Base-by-base conservation (phyloP, 1,284 basidiomycete species). In the Inonotus obliquus region DNA sequence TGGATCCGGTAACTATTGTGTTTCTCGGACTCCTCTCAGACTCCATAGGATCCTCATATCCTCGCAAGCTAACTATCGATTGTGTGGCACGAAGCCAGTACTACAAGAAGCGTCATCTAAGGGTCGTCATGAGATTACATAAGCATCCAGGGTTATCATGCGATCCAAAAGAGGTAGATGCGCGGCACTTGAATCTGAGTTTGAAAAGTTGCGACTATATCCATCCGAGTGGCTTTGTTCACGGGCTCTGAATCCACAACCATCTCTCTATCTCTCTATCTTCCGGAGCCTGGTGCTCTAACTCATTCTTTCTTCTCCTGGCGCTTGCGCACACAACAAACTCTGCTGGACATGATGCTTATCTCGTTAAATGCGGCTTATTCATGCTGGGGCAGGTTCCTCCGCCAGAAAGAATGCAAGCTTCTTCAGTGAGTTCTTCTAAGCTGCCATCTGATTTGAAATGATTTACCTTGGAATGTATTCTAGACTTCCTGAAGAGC, bases 401-500 rank as follows among this genome's bases (percentile, higher is more conserved):
- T 63, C 47, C 17, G 27, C 6, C 9, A 51, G 21, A 7, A 10
- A 21, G 45, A 52, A 45, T 21, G 29, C 14, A 38, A 17, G 29
- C 37, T 59, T 29, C 37, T 59, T 23, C 29, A 10, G 57, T 59
- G 14, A 14, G 45, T 37, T 21, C 41, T 32, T 44, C 17, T 29
- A 10, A 1, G 23, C n/a, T n/a, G 32, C 17, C 45, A 11, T 59
- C 29, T 19, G 19, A 13, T 17, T 23, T 38, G 21, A 6, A 47
- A 17, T 17, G 29, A 19, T 41, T 55, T 32, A 45, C 45, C n/a
- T 19, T 9, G 32, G 11, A n/a, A n/a, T 13, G 14, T 23, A 37
- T 19, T 39, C 49, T 35, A 54, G 47, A 2, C 49, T 64, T 7
- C 63, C 63, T 1, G 63, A 61, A 45, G 63, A 64, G 13, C 54